Evolutionary conservation across 164 flowering plant genomes (phyloP).

Genomic region (Liquidambar formosana): DNA sequence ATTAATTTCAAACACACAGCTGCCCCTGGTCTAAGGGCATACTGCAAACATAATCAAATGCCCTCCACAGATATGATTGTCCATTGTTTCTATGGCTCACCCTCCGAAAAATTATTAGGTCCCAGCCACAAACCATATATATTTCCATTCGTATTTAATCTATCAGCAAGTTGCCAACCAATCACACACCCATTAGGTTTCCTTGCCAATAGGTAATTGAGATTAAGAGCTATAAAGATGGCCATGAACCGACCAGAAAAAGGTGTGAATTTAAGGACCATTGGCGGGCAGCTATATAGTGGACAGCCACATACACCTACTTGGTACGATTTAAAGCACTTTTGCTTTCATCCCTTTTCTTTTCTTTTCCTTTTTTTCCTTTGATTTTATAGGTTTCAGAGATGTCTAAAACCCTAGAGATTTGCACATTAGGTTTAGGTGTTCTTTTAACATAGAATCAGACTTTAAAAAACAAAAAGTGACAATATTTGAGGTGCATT

Average conservation of each 20-base stretch:
- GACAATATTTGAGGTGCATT: neutral
- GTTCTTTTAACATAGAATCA: too few relatives aligned
- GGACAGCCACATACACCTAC: neutral
- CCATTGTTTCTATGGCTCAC: neutral
- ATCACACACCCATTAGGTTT: conserved; percentile 6
- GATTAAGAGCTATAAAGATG: neutral
- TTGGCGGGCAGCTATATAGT: neutral
- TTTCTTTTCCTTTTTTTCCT: neutral
- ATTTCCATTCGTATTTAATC: neutral
- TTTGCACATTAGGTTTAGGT: too few relatives aligned
- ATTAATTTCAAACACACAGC: neutral
- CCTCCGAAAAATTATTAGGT: too few relatives aligned
- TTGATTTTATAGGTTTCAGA: too few relatives aligned
- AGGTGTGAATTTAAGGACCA: too few relatives aligned
- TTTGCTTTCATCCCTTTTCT: neutral
- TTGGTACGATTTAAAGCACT: neutral
- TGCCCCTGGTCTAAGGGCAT: conserved; percentile 13
- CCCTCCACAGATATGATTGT: neutral
- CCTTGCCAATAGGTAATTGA: conserved; percentile 17
- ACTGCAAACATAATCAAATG: neutral
- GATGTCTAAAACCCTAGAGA: too few relatives aligned
- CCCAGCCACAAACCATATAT: neutral
- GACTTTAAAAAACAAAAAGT: too few relatives aligned
- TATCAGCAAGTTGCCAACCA: conserved; percentile 1
- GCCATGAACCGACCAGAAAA: too few relatives aligned